phyloP scores from a whole-genome alignment of 306 rosid species.

The Rosa multiflora region DNA sequence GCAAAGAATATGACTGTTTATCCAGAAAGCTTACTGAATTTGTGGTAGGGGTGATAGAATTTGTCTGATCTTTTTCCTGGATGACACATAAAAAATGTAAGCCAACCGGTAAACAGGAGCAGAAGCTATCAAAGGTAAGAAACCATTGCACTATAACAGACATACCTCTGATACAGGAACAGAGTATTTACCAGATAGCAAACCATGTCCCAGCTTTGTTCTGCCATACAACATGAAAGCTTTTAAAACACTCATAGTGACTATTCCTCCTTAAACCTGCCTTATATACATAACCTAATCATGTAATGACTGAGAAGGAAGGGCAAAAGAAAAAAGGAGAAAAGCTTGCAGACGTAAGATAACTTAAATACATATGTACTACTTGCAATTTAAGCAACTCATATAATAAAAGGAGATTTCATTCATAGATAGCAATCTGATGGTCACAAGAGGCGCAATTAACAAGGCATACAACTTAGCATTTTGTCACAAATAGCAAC shows the following conservation, averaged over 20 bases:
- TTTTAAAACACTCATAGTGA: conserved; percentile 1
- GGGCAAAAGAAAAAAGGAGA: background rate
- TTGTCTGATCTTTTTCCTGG: conserved; percentile 59
- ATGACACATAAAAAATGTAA: conserved; percentile 21
- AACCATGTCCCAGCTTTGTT: conserved; percentile 79
- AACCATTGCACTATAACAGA: background rate
- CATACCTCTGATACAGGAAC: conserved; percentile 64
- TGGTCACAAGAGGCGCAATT: background rate
- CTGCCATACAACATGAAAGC: conserved; percentile 40
- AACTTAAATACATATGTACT: background rate
- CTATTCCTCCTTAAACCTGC: background rate
- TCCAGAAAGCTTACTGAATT: conserved; percentile 52
- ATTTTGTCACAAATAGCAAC: background rate
- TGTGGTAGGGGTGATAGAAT: conserved; percentile 41
- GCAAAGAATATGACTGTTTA: background rate
- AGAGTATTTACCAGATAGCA: conserved; percentile 85
- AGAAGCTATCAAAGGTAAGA: conserved; percentile 14
- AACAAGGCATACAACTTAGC: background rate
- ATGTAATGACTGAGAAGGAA: background rate
- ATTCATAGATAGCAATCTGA: background rate
- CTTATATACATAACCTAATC: background rate
- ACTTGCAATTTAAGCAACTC: background rate
- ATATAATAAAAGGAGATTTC: background rate
- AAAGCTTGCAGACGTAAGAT: background rate
- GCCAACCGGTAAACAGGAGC: background rate